Conservation (phyloP, 2,329 filamentous ascomycete species). For the Macrophomina tecta region DNA sequence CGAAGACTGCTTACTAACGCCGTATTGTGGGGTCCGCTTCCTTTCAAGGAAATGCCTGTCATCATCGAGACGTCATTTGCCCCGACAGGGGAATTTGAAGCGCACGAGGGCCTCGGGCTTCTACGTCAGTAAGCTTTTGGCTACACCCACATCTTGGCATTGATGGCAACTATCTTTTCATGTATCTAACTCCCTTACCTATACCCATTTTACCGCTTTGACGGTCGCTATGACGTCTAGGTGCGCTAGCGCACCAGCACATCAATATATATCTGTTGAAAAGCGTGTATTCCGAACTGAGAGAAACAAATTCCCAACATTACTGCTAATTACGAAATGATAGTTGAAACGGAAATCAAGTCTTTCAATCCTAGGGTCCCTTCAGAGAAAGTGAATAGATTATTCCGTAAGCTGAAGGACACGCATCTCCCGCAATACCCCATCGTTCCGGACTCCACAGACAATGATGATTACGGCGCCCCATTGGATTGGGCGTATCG, state of each 20-base stretch:
- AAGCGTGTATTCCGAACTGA: not conserved
- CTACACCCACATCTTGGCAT: not conserved
- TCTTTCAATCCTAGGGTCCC: slow-evolving; percentile 45
- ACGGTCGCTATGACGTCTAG: not conserved
- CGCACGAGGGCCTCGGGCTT: not conserved
- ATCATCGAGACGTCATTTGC: slow-evolving; percentile 3
- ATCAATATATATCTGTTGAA: not conserved
- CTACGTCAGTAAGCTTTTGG: not conserved
- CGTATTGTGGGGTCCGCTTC: not conserved
- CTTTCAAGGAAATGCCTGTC: not conserved
- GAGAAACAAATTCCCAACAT: not conserved
- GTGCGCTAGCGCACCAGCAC: not conserved
- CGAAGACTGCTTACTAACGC: not conserved
- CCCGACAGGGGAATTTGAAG: not conserved
- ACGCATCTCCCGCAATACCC: slow-evolving; percentile 41
- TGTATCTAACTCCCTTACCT: not conserved
- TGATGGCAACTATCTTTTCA: not conserved
- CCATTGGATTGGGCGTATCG: slow-evolving; percentile 43
- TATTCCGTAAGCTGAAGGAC: slow-evolving; percentile 45
- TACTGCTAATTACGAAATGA: not conserved
- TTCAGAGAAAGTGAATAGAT: slow-evolving; percentile 42
- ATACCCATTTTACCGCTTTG: not conserved
- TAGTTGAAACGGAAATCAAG: slow-evolving; percentile 34
- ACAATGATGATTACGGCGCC: slow-evolving; percentile 40
- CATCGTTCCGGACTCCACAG: slow-evolving; percentile 44